Conservation (phyloP, 2,329 filamentous ascomycete species). For the Cladosporium colombiae region DNA sequence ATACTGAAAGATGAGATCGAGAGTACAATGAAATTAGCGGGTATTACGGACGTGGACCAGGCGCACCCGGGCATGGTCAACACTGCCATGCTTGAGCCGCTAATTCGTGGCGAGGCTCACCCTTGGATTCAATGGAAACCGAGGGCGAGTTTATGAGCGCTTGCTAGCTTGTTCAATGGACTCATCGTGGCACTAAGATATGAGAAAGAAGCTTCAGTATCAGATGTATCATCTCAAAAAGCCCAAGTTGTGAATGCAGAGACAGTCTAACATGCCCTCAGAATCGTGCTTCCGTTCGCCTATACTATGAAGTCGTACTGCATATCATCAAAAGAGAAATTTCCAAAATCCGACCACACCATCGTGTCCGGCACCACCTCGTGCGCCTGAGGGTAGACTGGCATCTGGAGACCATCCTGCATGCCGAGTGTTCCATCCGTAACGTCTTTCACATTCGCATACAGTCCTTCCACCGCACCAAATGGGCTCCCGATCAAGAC, state of each 20-base stretch:
- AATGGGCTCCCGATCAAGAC: slow-evolving; percentile 26
- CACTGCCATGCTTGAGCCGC: slow-evolving; percentile 30
- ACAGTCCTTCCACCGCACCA: slow-evolving; percentile 12
- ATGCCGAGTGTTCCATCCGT: not conserved
- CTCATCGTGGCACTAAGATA: too few species aligned
- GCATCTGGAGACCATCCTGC: not conserved
- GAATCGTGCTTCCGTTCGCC: too few species aligned
- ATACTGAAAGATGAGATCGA: slow-evolving; percentile 59
- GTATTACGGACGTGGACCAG: slow-evolving; percentile 59
- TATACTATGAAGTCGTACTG: slow-evolving; percentile 6
- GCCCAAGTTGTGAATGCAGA: too few species aligned
- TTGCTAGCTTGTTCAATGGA: too few species aligned
- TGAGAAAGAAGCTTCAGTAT: too few species aligned
- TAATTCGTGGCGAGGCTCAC: slow-evolving; percentile 27
- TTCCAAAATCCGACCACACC: slow-evolving; percentile 7
- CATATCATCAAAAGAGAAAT: slow-evolving; percentile 8
- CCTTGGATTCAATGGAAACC: slow-evolving; percentile 31
- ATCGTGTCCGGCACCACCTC: not conserved
- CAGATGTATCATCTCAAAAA: too few species aligned
- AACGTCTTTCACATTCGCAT: not conserved
- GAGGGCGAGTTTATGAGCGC: slow-evolving; percentile 23
- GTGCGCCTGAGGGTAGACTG: not conserved
- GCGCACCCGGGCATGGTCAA: slow-evolving; percentile 62
- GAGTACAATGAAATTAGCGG: slow-evolving; percentile 65
- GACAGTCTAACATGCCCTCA: too few species aligned